A percentile compares a stretch with the other conserved stretches of the same genome.
Evolutionary conservation across 352 stramenopile species (phyloP).

Genomic region (Phytophthora syringae): DNA sequence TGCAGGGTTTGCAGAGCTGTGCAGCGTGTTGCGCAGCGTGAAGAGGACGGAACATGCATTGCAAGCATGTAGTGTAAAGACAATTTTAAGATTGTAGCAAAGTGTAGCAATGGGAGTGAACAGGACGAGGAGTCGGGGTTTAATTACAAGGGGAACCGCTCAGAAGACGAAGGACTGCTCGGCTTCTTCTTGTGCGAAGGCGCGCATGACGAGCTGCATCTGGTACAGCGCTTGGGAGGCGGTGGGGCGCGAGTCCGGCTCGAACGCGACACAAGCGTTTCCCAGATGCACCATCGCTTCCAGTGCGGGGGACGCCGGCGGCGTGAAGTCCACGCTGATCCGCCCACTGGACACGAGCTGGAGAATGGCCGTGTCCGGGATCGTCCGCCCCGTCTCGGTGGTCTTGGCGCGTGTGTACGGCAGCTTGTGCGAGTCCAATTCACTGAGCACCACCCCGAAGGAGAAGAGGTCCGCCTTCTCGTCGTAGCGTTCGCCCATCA

Average conservation of each 20-base stretch:
- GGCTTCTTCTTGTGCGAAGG: constrained; percentile 41
- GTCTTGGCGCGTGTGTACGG: constrained; percentile 40
- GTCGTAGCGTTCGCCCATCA: constrained; percentile 45
- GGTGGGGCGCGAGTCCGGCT: constrained; percentile 58
- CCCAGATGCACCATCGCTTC: constrained; percentile 41
- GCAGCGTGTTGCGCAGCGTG: constrained; percentile 17
- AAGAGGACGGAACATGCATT: not conserved
- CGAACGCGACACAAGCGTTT: constrained; percentile 53
- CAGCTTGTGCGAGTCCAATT: constrained; percentile 41
- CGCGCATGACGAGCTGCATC: constrained; percentile 50
- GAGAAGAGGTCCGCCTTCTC: constrained; percentile 44
- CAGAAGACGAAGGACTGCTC: constrained; percentile 38
- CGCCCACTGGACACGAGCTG: constrained; percentile 40
- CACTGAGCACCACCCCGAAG: constrained; percentile 39
- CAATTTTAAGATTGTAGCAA: constrained; percentile 33
- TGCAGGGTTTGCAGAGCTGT: constrained; percentile 18
- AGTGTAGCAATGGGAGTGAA: too few species aligned
- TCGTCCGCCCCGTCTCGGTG: constrained; percentile 33
- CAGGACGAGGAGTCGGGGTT: not conserved
- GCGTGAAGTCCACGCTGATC: constrained; percentile 36
- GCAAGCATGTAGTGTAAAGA: constrained; percentile 9
- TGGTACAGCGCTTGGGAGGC: constrained; percentile 60
- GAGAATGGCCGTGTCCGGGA: constrained; percentile 38
- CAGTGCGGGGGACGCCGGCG: constrained; percentile 33
- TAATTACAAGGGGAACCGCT: constrained; percentile 30